Conservation (phyloP, 768 basidiomycete genomes). For the Mrakia frigida region DNA sequence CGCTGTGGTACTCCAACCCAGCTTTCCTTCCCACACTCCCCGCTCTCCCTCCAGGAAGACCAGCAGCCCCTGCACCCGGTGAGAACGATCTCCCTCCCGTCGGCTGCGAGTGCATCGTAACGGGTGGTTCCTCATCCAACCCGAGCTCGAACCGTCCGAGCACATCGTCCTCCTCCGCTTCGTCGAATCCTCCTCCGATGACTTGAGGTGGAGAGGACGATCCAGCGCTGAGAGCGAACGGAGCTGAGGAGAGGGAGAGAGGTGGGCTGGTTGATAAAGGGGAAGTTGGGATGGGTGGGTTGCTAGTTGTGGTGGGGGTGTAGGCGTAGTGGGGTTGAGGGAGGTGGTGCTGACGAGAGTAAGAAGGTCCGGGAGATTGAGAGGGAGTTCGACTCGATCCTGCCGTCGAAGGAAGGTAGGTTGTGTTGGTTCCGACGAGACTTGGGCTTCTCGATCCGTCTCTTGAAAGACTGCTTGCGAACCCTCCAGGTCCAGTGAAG, state of each 20-base stretch:
- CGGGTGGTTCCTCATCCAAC: not conserved
- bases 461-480: not conserved
- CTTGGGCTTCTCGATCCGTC: constrained; percentile 7
- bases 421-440: not conserved
- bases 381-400: not conserved
- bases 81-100: too few relatives aligned
- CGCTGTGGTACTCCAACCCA: not conserved
- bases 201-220: too few relatives aligned
- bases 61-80: not conserved
- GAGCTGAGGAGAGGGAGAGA: too few relatives aligned
- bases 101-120: not conserved
- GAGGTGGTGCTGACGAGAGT: not conserved
- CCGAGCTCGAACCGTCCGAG: constrained; percentile 13
- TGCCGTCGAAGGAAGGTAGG: not conserved
- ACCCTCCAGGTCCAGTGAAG: not conserved
- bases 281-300: too few relatives aligned
- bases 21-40: not conserved
- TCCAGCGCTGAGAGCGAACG: not conserved
- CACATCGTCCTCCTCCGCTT: constrained; percentile 23
- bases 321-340: too few relatives aligned
- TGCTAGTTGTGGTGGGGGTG: too few relatives aligned
- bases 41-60: not conserved
- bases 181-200: not conserved
- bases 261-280: too few relatives aligned
- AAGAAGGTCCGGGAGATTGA: not conserved